Evolutionary conservation across 257 asterid species (phyloP), one percentile per base, ranked within the genome.

Genomic region (Euphrasia confusa): DNA sequence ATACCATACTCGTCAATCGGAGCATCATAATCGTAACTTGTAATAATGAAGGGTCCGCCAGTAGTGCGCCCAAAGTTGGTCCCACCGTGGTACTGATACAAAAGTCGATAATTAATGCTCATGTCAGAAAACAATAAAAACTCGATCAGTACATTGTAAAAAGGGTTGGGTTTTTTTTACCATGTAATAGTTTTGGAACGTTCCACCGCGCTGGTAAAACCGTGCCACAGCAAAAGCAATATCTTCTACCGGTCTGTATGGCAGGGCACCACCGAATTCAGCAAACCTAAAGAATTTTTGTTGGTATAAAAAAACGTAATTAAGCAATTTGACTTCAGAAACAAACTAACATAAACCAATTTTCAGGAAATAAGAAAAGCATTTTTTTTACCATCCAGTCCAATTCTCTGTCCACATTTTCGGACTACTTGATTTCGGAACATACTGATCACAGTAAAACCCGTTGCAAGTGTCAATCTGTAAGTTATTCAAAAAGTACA

Each of bases 401-500:
- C 95, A 87, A 63, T 76, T 71, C 65, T 87, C 95, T 0, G 95
- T 87, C 90, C 93, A 87, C 79, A 87, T 67, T 72, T 87, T 87
- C 8, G 90, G 93, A 57, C 76, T 84, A 59, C 68, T 67, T 11
- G 95, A 78, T 64, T 87, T 81, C 50, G 87, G 93, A 8, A 84
- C 77, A 63, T 81, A 87, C 61, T 84, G 89, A 50, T 87, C 93
- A 65, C 95, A 82, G 65, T 87, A 84, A 54, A 87, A 87, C 32
- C 95, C 95, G 75, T 87, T 87, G 82, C 95, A 87, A 14, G 93
- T 84, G 70, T 87, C 81, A 21, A 87, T 84, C 92, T 86, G 78
- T 44, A 47, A 50, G 4, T 53, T 8, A 53, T 21, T 33, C 58
- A 53, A 53, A 49, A 49, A 24, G 10, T 10, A 14, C 33, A 10